These are phyloP conservation scores for Saccharomycopsis microspora DNA, from an alignment of 805 yeast species.

Conservation along the genomic window DNA sequence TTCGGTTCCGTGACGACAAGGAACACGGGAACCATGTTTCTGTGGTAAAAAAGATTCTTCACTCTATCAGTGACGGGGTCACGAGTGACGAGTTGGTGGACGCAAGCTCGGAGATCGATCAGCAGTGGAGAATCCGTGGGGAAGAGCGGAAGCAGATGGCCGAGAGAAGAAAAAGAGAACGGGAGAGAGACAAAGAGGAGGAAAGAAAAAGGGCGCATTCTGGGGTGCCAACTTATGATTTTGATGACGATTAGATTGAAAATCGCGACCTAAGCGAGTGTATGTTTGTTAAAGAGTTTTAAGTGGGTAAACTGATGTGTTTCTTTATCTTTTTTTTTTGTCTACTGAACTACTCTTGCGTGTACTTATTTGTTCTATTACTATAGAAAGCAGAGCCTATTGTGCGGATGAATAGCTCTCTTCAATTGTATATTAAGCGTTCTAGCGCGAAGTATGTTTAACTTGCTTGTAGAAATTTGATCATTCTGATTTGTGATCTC, in stretches of 20 bases:
- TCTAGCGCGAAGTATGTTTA: no score
- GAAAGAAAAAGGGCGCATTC: conserved; percentile 16
- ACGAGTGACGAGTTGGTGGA: conserved; percentile 61
- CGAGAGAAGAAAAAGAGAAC: conserved; percentile 5
- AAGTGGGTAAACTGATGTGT: no score
- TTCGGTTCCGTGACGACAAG: conserved; percentile 91
- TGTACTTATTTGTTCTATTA: no score
- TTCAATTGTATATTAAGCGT: no score
- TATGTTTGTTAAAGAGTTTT: no score
- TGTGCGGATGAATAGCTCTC: no score
- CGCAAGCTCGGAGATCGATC: conserved; percentile 43
- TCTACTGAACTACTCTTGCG: no score
- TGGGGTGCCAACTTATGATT: conserved; percentile 31
- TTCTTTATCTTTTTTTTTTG: no score
- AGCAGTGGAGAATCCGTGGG: conserved; percentile 52
- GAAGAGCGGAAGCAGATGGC: conserved; percentile 17
- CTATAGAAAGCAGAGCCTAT: no score
- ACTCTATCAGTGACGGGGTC: conserved; percentile 81
- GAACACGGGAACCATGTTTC: conserved; percentile 73
- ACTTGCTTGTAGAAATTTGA: no score
- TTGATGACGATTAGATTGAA: conserved; percentile 24
- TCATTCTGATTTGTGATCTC: no score
- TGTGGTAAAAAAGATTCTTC: conserved; percentile 72
- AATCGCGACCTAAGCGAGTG: background rate
- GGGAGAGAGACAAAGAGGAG: background rate